Base-by-base conservation (phyloP, 2,329 filamentous ascomycete genomes). In the Teratosphaeria destructans region DNA sequence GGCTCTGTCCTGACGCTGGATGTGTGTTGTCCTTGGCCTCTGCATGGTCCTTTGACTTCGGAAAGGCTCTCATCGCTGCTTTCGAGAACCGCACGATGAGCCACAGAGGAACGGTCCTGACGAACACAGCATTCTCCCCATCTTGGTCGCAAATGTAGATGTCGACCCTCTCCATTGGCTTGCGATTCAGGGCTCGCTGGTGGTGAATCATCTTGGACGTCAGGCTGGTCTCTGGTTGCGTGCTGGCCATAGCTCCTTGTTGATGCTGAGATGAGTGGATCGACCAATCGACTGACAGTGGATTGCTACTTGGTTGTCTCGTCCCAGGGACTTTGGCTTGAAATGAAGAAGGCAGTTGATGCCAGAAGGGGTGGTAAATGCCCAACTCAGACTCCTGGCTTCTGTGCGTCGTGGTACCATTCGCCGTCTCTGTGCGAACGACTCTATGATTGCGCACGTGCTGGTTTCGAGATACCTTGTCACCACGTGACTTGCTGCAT, bases 1-100 rank as follows among this genome's bases (percentile, higher is more conserved):
- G 12, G 7, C 7, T 16, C 10, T 14, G 23, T 16, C 14, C 56
- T 12, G 14, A 11, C 37, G 23, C 8, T 47, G 19, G 8, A 6
- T 23, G 5, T 5, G 26, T n/a, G 1, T 49, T 12, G 10, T 35
- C 6, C 27, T 26, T 29, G 5, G 19, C 5, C 8, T 14, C 14
- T 23, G 35, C 7, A 27, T 27, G n/a, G 53, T 8, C 2, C 3
- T 54, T 32, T n/a, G 58, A 54, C 37, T 58, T 60, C 8, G 63
- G 62, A 23, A 60, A 65, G 3, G 53, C 47, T 26, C 49, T 52
- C 19, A 60, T 56, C 2, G 64, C 64, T 16, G 55, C 52, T 23
- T 52, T 62, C 16, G 63, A 65, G 54, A 65, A 64, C 34, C 63
- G 63, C 3, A 54, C n/a, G 26, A 65, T 43, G 10, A 56, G 55